Base-by-base conservation (phyloP, 257 asterid species). In the Gardenia jasminoides region DNA sequence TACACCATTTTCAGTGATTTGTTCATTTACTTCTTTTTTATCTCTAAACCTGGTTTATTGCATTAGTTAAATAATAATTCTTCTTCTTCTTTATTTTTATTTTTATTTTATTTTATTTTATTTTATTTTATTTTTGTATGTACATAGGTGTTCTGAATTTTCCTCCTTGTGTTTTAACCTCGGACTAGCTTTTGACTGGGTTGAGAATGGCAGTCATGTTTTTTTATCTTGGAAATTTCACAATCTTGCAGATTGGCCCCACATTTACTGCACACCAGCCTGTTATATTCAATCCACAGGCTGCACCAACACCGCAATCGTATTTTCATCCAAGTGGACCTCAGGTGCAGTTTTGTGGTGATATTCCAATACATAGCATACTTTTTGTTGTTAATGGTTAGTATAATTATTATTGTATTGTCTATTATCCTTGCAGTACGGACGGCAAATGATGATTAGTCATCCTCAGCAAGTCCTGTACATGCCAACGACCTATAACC, bases 251-350 rank as follows among this genome's bases (percentile, higher is more conserved):
- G 98, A 83, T 93, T 77, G 96, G 95, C 50, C 93, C 91, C 56
- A 78, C 92, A 15, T 93, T 81, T 85, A 67, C 90, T 77, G 78
- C 91, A 36, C 97, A 89, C 67, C 98, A 90, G 81, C 94, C 92
- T 66, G 91, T 91, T 77, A 79, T 96, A 36, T 91, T 87, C 85
- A 95, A 90, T 87, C 91, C 94, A 58, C 99, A 92, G 84, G 91
- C 90, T 74, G 85, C 86, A 61, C 91, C 87, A 78, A 73, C 91
- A 76, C 93, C 89, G 3, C 99, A 86, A 70, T 91, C 92, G 13
- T 96, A 92, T 83, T 96, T 88, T 88, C 97, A 91, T 84, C 96
- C 97, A 73, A 86, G 80, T 83, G 99, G 93, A 82, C 97, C 95
- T 81, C 99, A 92, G 98, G 99, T 93, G 79, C 68, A 88, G 88